Percentiles rank a stretch among this genome's conserved stretches.
Conservation (phyloP, 2,329 filamentous ascomycete genomes). For the Cytospora chrysosperma region DNA sequence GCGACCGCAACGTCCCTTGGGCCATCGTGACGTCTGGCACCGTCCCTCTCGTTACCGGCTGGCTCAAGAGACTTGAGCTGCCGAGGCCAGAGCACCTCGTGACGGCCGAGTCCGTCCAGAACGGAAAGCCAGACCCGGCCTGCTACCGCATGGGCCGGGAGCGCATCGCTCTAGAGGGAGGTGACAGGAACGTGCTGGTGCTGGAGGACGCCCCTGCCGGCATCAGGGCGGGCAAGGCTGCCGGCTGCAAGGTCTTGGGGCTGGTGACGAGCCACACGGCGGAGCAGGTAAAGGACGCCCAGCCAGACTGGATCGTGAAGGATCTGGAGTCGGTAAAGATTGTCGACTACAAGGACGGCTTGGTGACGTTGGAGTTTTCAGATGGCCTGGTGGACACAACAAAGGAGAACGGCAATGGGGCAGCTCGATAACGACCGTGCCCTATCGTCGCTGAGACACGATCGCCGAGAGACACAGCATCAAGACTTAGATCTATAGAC, state of each 20-base stretch:
- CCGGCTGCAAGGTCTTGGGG: conserved; percentile 82
- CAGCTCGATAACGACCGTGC: background rate
- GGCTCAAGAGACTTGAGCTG: conserved; percentile 66
- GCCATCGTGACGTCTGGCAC: conserved; percentile 82
- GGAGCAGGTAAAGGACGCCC: conserved; percentile 68
- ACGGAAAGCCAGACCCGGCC: conserved; percentile 74
- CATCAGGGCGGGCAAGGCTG: conserved; percentile 77
- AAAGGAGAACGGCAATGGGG: conserved; percentile 4
- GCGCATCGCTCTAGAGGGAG: conserved; percentile 53
- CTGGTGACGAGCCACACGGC: conserved; percentile 75
- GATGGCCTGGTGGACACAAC: conserved; percentile 49
- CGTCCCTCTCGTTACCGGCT: conserved; percentile 65
- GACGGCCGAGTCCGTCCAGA: conserved; percentile 71
- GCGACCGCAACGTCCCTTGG: conserved; percentile 67
- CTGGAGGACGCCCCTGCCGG: conserved; percentile 89
- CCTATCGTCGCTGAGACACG: background rate
- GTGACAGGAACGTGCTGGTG: conserved; percentile 61
- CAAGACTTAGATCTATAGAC: background rate
- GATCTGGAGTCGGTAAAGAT: conserved; percentile 75
- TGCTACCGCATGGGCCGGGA: conserved; percentile 70
- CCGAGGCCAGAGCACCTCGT: conserved; percentile 66
- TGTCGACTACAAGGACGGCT: conserved; percentile 54
- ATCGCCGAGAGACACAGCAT: background rate
- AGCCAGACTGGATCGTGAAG: conserved; percentile 83
- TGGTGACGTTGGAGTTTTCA: conserved; percentile 65